Evolutionary conservation across 208 protist species (phyloP), one percentile per base, ranked within the genome.

Genomic region (Crithidia fasciculata): DNA sequence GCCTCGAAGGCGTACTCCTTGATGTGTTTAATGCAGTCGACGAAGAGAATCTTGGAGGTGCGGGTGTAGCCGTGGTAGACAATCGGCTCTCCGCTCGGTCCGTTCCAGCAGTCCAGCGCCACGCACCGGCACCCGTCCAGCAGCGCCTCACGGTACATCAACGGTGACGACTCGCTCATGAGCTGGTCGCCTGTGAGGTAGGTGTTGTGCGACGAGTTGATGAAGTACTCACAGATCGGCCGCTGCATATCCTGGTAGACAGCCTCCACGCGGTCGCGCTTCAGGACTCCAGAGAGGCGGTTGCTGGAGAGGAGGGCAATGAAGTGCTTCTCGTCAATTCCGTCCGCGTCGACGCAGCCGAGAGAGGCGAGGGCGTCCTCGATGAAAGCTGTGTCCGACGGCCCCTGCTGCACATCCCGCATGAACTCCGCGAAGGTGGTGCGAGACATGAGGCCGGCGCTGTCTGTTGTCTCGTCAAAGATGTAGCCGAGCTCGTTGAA

Each of bases 181-280:
- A 99, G 72, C 87, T 99, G 98, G 80, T 99, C 84, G 8, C 95
- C 96, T 7, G 86, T 89, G 18, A 99, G 78, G 77, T 99, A 99
- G 1, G 98, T 99, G 80, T 99, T 99, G 81, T 99, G 97, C 9
- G 93, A 98, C 12, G 92, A 93, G 68, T 89, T 88, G 72, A 98
- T 96, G 73, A 87, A 98, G 87, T 98, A 98, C 44, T 90, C 55
- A 19, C 72, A 78, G 47, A 99, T 80, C 39, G 87, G 85, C 37
- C 83, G 82, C 41, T 67, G 81, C 94, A 98, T 98, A 82, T 92
- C 81, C 9, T 94, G 80, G 59, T 80, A 85, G 15, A 86, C 75
- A 12, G 55, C 57, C 13, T 47, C 12, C 6, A 62, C 18, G 37
- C 77, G 76, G 15, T 72, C 56, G 8, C 41, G 43, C 47, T 88